These are phyloP conservation scores for Sarocladium oryzae DNA, from an alignment of 2,329 filamentous ascomycete species.

Conservation along the genomic window DNA sequence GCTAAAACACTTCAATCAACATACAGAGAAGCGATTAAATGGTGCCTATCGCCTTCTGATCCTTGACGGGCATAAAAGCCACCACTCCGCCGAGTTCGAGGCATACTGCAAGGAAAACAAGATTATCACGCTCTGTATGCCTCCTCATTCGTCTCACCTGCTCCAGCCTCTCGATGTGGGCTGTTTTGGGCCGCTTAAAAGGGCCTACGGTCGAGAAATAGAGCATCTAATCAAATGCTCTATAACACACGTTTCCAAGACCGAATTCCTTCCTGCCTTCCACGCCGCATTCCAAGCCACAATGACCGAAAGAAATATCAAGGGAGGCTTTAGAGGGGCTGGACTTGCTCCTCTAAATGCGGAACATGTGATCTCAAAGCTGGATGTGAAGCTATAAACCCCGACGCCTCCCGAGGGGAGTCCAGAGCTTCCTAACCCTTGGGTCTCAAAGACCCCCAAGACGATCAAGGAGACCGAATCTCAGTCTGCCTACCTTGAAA, in stretches of 20 bases:
- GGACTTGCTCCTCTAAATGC: conserved; percentile 6
- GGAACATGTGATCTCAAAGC: conserved; percentile 4
- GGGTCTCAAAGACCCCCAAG: conserved; percentile 7
- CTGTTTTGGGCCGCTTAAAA: conserved; percentile 30
- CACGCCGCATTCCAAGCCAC: conserved; percentile 18
- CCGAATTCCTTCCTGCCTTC: conserved; percentile 21
- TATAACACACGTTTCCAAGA: conserved; percentile 24
- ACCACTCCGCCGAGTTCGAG: conserved; percentile 27
- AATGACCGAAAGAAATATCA: conserved; percentile 22
- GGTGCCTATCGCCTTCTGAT: conserved; percentile 28
- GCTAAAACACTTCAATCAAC: conserved; percentile 28
- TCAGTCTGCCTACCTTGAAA: conserved; percentile 10
- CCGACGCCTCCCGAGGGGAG: conserved; percentile 3
- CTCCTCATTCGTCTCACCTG: conserved; percentile 27
- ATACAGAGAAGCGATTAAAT: conserved; percentile 18
- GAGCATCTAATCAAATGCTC: conserved; percentile 19
- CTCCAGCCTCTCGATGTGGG: conserved; percentile 32
- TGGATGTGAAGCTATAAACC: conserved; percentile 5
- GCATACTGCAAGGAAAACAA: conserved; percentile 27
- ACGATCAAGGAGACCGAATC: neutral
- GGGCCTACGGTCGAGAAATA: conserved; percentile 22
- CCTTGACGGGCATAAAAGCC: conserved; percentile 29
- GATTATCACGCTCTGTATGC: conserved; percentile 31
- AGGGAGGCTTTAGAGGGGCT: conserved; percentile 20
- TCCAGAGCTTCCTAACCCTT: conserved; percentile 8